A percentile compares a stretch with the other conserved stretches of the same genome.
These are phyloP conservation scores for Trifolium repens DNA, from an alignment of 306 rosid genomes.

Conservation along the genomic window DNA sequence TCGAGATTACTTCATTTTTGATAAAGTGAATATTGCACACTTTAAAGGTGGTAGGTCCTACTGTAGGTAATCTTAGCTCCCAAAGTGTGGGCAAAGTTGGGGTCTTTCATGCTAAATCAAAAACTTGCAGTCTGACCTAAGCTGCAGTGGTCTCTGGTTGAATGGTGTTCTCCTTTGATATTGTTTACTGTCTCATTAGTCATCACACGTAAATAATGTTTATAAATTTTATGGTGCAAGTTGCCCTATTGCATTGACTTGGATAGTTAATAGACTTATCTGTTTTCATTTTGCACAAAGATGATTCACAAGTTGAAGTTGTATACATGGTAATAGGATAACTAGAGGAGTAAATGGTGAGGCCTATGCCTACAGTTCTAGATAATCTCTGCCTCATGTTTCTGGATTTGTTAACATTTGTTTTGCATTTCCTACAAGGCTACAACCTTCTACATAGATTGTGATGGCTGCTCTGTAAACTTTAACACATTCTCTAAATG, in stretches of 20 bases:
- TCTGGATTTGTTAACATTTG: constrained; percentile 12
- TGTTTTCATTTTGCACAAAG: constrained; percentile 14
- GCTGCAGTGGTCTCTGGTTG: constrained; percentile 13
- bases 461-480: constrained; percentile 34
- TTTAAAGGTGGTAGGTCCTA: not conserved
- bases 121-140: constrained; percentile 16
- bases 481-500: constrained; percentile 40
- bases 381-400: constrained; percentile 23
- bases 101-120: not conserved
- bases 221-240: not conserved
- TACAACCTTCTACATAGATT: constrained; percentile 38
- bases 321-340: not conserved
- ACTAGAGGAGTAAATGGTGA: not conserved
- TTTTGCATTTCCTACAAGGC: constrained; percentile 29
- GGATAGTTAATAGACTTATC: constrained; percentile 18
- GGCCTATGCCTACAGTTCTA: constrained; percentile 16
- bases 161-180: not conserved
- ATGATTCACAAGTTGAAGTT: not conserved
- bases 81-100: constrained; percentile 7
- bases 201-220: not conserved
- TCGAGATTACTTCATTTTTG: not conserved
- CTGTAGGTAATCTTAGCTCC: not conserved
- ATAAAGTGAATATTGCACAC: not conserved
- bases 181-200: not conserved
- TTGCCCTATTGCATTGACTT: constrained; percentile 4